Conservation (phyloP, 306 rosid genomes). For the Gastrolobium villosum region DNA sequence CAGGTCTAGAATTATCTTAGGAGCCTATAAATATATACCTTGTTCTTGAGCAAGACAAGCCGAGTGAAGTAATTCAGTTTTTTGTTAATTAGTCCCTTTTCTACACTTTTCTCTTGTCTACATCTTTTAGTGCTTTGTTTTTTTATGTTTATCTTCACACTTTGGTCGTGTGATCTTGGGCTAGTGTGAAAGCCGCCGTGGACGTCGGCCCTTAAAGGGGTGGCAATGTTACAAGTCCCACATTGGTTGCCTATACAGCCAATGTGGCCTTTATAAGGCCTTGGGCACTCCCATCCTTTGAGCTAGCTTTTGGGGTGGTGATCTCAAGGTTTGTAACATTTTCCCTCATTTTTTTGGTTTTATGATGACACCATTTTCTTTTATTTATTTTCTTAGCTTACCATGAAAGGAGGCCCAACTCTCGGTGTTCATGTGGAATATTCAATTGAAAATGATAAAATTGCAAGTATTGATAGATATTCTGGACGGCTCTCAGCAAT, state of each 20-base stretch:
- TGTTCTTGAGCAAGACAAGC: slow-evolving; percentile 26
- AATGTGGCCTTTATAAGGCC: too few relatives aligned
- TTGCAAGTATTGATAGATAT: slow-evolving; percentile 74
- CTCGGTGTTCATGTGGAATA: slow-evolving; percentile 75
- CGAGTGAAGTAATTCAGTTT: slow-evolving; percentile 15
- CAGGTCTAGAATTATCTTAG: slow-evolving; percentile 22
- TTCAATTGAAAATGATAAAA: slow-evolving; percentile 66
- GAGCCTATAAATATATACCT: slow-evolving; percentile 6
- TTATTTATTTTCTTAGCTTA: slow-evolving; percentile 64
- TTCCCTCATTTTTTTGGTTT: slow-evolving; percentile 23
- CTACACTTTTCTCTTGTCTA: slow-evolving; percentile 1
- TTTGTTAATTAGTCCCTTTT: slow-evolving; percentile 4
- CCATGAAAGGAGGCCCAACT: slow-evolving; percentile 90
- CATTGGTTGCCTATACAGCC: too few relatives aligned
- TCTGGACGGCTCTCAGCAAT: slow-evolving; percentile 76
- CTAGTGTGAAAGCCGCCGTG: too few relatives aligned
- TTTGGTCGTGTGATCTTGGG: slow-evolving; percentile 23
- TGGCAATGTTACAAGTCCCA: too few relatives aligned
- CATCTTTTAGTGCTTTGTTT: slow-evolving; percentile 26
- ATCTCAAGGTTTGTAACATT: too few relatives aligned
- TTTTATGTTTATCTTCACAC: slow-evolving; percentile 28
- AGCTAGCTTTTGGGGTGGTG: too few relatives aligned
- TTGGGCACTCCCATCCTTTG: too few relatives aligned
- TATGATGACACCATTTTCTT: slow-evolving; percentile 30
- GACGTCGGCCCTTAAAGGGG: too few relatives aligned